Base-by-base conservation (phyloP, 805 yeast genomes). In the Candida qinlingensis region DNA sequence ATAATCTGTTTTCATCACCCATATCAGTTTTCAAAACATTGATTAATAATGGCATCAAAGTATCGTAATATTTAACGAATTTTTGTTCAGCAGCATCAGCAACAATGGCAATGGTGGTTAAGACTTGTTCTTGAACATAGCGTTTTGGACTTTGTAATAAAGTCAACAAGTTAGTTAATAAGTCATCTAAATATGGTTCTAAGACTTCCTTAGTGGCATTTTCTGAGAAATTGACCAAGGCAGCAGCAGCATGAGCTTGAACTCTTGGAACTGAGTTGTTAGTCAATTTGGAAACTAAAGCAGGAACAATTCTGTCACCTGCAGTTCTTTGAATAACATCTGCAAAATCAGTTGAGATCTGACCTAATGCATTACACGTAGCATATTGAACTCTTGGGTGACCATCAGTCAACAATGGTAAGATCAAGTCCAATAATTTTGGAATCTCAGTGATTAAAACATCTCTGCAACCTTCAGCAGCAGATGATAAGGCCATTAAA, bases 201-300 rank as follows among this genome's bases (percentile, higher is more conserved):
- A 94, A 71, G 9, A 83, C 80, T 53, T 87, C 96, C 61, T 88
- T 86, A 6, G 87, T 71, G 2, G 98, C 96, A 54, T 86, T 89
- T 68, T 94, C 99, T 38, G 92, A 81, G 65, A 94, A 94, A 65
- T 94, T 94, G 41, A 94, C 98, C 59, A 92, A 74, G 0, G 99
- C 99, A 45, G 99, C 99, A 39, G 99, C 97, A 13, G 97, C 98
- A 63, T 94, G 99, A 0, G 97, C 88, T 70, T 92, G 98, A 27
- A 94, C 99, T 61, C 98, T 76, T 45, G 95, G 92, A 49, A 85
- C 91, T 43, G 89, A 80, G 54, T 77, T 77, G 53, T 76, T 74
- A 3, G 84, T 81, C 45, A 94, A 76, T 72, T 80, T 88, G 10
- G 95, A 81, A 47, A 94, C 87, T 55, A 94, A 75, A 2, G 95